Conservation (phyloP, 2,329 filamentous ascomycete genomes). For the Didymella lethalis region DNA sequence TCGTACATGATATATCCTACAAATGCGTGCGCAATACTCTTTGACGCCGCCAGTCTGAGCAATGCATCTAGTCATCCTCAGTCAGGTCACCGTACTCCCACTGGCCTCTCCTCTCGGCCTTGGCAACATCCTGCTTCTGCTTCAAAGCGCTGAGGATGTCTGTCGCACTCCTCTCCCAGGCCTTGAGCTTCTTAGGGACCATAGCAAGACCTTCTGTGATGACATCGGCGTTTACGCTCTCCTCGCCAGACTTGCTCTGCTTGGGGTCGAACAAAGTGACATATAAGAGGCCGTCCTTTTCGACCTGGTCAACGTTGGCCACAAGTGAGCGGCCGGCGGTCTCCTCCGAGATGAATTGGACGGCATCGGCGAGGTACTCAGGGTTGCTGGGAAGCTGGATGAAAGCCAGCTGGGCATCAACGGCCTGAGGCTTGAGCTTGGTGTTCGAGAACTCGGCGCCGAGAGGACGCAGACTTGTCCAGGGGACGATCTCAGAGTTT, state of each 20-base stretch:
- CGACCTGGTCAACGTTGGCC: constrained; percentile 87
- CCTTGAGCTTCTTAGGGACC: constrained; percentile 89
- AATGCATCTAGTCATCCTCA: constrained; percentile 58
- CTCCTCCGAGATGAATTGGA: constrained; percentile 75
- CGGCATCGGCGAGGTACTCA: constrained; percentile 80
- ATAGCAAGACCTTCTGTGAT: constrained; percentile 84
- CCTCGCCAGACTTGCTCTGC: constrained; percentile 65
- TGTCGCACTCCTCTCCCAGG: constrained; percentile 82
- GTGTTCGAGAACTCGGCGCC: constrained; percentile 77
- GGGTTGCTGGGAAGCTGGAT: constrained; percentile 83
- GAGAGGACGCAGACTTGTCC: constrained; percentile 83
- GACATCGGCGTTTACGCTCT: constrained; percentile 90
- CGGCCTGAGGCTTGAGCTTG: constrained; percentile 85
- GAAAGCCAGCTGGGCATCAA: constrained; percentile 86
- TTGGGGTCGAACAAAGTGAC: constrained; percentile 87
- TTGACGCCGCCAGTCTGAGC: constrained; percentile 14
- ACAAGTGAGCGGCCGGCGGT: constrained; percentile 81
- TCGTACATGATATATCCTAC: constrained; percentile 21
- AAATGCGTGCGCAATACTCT: constrained; percentile 4
- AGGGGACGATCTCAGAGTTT: constrained; percentile 88
- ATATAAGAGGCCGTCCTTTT: constrained; percentile 81
- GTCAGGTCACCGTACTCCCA: constrained; percentile 99
- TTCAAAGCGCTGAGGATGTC: constrained; percentile 76
- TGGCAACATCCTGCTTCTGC: constrained; percentile 78
- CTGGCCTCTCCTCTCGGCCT: constrained; percentile 81